Conservation (phyloP, 2,329 filamentous ascomycete genomes). For the Ambrosiella beaveri region DNA sequence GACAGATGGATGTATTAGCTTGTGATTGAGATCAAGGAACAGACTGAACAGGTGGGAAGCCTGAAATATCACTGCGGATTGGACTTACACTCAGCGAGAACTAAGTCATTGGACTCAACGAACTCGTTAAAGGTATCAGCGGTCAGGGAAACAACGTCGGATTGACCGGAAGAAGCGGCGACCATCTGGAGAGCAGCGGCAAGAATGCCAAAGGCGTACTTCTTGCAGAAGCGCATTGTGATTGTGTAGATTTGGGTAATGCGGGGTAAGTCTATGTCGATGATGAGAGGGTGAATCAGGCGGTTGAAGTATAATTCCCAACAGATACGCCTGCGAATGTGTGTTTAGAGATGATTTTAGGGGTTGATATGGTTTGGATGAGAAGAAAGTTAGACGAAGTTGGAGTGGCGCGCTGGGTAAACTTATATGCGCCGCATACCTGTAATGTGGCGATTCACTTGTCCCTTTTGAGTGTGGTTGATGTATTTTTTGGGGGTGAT, state of each 20-base stretch:
- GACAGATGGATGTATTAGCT: conserved; percentile 20
- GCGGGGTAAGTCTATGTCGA: neutral
- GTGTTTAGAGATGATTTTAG: neutral
- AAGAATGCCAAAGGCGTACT: conserved; percentile 35
- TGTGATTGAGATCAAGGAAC: neutral
- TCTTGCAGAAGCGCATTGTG: conserved; percentile 31
- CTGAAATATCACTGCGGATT: neutral
- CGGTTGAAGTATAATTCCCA: conserved; percentile 2
- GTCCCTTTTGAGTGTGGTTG: too few relatives aligned
- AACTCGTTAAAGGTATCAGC: conserved; percentile 78
- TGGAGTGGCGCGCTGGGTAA: neutral
- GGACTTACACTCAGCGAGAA: conserved; percentile 78
- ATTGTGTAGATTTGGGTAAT: conserved; percentile 10
- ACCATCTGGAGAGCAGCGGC: conserved; percentile 41
- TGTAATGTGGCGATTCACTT: too few relatives aligned
- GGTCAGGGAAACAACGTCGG: conserved; percentile 73
- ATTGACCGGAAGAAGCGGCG: conserved; percentile 32
- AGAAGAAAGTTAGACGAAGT: neutral
- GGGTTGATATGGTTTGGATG: neutral
- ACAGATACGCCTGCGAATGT: neutral
- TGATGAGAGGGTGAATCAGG: conserved; percentile 15
- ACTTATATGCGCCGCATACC: too few relatives aligned
- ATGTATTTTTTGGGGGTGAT: too few relatives aligned
- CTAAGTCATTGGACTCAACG: conserved; percentile 68
- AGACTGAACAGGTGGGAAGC: neutral